Conservation (phyloP, 2,329 filamentous ascomycete genomes). For the Hirsutella thompsonii region DNA sequence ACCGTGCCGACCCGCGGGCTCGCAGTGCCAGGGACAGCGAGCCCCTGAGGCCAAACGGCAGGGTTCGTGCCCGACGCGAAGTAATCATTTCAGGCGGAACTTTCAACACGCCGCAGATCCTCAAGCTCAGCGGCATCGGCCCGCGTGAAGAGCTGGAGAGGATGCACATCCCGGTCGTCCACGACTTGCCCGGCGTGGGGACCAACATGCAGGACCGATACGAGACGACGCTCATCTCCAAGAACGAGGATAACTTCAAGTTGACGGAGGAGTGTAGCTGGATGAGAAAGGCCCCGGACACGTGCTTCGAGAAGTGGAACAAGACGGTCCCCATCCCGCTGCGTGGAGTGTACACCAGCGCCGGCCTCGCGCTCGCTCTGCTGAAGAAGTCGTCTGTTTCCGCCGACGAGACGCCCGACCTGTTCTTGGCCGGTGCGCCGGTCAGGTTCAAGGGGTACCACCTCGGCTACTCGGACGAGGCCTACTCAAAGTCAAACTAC, state of each 20-base stretch:
- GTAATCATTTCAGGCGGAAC: conserved; percentile 35
- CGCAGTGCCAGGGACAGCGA: background rate
- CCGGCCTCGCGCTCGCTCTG: conserved; percentile 10
- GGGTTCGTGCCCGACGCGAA: conserved; percentile 22
- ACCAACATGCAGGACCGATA: conserved; percentile 29
- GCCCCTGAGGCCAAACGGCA: conserved; percentile 8
- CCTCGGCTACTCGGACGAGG: conserved; percentile 11
- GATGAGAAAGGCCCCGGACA: conserved; percentile 6
- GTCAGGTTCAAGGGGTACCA: conserved; percentile 15
- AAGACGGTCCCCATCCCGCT: conserved; percentile 1
- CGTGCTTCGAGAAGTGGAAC: conserved; percentile 20
- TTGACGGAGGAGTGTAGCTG: background rate
- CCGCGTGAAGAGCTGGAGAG: conserved; percentile 21
- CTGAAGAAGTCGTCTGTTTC: conserved; percentile 14
- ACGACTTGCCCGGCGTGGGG: conserved; percentile 49
- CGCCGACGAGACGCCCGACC: conserved; percentile 11
- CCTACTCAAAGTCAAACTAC: conserved; percentile 17
- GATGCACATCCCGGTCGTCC: conserved; percentile 36
- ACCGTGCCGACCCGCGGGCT: conserved; percentile 27
- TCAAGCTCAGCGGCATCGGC: conserved; percentile 34
- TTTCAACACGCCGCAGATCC: conserved; percentile 31
- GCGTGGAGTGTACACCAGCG: conserved; percentile 11
- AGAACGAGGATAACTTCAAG: background rate
- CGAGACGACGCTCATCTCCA: conserved; percentile 10
- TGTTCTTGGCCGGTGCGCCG: conserved; percentile 16